Base-by-base conservation (phyloP, 2,329 filamentous ascomycete genomes). In the Fusarium anthophilum region DNA sequence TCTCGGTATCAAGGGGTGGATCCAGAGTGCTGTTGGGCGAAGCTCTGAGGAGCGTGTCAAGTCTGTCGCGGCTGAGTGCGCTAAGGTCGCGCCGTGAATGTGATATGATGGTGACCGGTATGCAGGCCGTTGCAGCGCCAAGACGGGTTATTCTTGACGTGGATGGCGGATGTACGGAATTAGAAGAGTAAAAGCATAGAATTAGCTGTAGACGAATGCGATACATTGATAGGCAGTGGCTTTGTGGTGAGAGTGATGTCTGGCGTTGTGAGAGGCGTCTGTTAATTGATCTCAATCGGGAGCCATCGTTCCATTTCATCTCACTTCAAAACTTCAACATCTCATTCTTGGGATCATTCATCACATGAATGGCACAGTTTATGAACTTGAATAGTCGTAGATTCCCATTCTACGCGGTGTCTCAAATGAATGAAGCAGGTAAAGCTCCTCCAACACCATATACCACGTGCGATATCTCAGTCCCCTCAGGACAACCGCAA, bases 41-140 rank as follows among this genome's bases (percentile, higher is more conserved):
- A 80, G 83, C 18, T 76, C 84, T 1, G 80, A 82, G 14, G 88
- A 89, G 76, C 87, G 85, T 70, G 74, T 86, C 66, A 81, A 80
- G 43, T 67, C 85, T 54, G 72, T 75, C 39, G 72, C 72, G 39
- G 65, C 60, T 32, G 72, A 74, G 61, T 75, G 72, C 48, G 62
- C 60, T n/a, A 74, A 70, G 69, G 50, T 73, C 5, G 60, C 72
- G 57, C 69, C 72, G 8, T 73, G 35, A 66, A 24, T 61, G 70
- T 63, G 60, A 57, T 56, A 20, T 48, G 54, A 28, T 17, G 38
- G 58, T 57, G 55, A 57, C 61, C 45, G 66, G 47, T 66, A 63
- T 59, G 66, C 53, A 70, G 44, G 64, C 43, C 26, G 58, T 28
- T 54, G 57, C 41, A 68, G 30, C 41, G 70, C 71, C 66, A 63